Evolutionary conservation across 1,284 basidiomycete genomes (phyloP), one percentile per base, ranked within the genome.

Genomic region (Apiotrichum mycotoxinovorans): DNA sequence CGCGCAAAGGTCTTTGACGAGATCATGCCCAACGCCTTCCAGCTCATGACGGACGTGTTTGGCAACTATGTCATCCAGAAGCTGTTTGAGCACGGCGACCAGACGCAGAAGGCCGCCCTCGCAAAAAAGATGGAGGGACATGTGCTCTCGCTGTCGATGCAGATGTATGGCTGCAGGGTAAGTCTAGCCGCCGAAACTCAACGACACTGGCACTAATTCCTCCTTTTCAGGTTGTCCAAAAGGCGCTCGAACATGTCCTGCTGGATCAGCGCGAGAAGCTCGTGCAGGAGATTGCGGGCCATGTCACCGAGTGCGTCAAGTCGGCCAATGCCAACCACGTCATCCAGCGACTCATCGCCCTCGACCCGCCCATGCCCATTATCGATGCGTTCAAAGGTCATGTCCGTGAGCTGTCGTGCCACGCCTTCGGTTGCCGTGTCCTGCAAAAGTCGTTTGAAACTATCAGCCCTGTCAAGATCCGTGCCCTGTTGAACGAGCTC

Each of bases 1-100:
- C 87, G 86, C 70, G 84, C 89, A 64, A 76, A 79, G 35, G 81
- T 97, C n/a, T 98, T 95, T 65, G 86, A 89, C 54, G 96, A 98
- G 78, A 88, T 98, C 63, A 82, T 91, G 43, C 90, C 92, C 14
- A 85, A 87, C 68, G 83, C 87, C 3, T 78, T 91, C 48, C 83
- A 86, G 61, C 82, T 98, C 54, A 90, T 95, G 71, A 88, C 88
- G 64, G 93, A 98, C 70, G 91, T 98, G 42, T 98, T 97, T 73
- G 95, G 95, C 57, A 98, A 98, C 80, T 98, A 97, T 79, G 86
- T 89, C 68, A 86, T 97, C 57, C 95, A 98, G 76, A 97, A 97
- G 78, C 78, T 98, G 67, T 89, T 98, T 66, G 95, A 98, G 74
- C 83, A 89, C 69, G 93, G 95, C 25, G 87, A 86, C 18, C 82